Evolutionary conservation across 306 rosid species (phyloP).

Genomic region (Corylus americana): DNA sequence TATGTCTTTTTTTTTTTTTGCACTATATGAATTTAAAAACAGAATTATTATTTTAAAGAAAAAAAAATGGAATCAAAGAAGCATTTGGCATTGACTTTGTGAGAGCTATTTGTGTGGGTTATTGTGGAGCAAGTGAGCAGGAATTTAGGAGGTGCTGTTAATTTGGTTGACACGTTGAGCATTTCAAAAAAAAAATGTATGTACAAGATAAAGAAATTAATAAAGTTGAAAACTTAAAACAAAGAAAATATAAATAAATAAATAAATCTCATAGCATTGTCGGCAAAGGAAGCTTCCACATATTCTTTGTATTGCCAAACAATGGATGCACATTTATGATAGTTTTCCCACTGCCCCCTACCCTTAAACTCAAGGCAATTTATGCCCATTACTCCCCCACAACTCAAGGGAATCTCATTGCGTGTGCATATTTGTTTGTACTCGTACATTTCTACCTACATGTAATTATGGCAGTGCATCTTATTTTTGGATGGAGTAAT

Average conservation of each 20-base stretch:
- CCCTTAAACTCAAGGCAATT: conserved; percentile 32
- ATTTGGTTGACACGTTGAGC: conserved; percentile 32
- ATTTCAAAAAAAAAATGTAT: conserved; percentile 26
- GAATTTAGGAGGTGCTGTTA: conserved; percentile 22
- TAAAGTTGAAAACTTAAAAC: background rate
- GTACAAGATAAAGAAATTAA: background rate
- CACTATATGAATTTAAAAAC: background rate
- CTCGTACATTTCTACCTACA: background rate
- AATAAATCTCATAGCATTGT: conserved; percentile 28
- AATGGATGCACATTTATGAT: conserved; percentile 36
- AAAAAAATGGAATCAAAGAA: background rate
- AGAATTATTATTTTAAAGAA: background rate
- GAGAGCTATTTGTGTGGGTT: conserved; percentile 5
- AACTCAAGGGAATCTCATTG: background rate
- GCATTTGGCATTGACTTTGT: conserved; percentile 28
- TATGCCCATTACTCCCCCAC: conserved; percentile 2
- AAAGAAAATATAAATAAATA: background rate
- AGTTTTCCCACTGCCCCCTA: background rate
- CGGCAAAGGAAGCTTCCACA: conserved; percentile 53
- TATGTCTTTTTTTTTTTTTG: too few species aligned
- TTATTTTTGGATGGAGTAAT: too few species aligned
- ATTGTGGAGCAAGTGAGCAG: conserved; percentile 10
- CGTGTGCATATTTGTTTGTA: background rate
- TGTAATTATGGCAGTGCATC: too few species aligned
- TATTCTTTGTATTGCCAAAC: conserved; percentile 18